These are phyloP conservation scores for Lycium barbarum DNA, from an alignment of 257 asterid genomes.

Conservation along the genomic window DNA sequence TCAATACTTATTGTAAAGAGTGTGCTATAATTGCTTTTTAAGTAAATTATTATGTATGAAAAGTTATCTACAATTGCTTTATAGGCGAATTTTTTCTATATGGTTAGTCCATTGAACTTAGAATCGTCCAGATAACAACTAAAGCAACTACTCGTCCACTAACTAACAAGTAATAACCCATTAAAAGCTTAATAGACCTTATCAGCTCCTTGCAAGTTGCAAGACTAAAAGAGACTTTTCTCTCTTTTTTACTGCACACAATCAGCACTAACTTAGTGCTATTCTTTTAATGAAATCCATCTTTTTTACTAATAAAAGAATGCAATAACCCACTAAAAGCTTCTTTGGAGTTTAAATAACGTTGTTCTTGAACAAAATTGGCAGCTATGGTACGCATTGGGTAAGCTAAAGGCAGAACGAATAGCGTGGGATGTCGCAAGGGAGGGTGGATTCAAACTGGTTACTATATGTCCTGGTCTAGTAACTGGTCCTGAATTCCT, in stretches of 20 bases:
- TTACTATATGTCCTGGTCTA: conserved; percentile 82
- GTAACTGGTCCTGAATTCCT: conserved; percentile 69
- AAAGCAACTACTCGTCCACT: neutral
- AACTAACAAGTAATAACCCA: neutral
- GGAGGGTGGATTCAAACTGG: conserved; percentile 60
- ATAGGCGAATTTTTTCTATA: neutral
- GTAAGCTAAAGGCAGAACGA: conserved; percentile 85
- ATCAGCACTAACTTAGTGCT: neutral
- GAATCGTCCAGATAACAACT: neutral
- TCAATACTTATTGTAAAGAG: neutral
- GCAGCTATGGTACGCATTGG: conserved; percentile 97
- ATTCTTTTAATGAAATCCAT: neutral
- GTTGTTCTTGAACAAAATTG: neutral
- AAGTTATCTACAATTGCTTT: neutral
- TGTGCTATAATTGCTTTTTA: no score
- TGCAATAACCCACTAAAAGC: neutral
- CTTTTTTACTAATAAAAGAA: neutral
- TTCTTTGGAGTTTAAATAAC: neutral
- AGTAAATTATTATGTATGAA: neutral
- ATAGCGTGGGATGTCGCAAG: conserved; percentile 75
- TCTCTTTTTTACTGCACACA: neutral
- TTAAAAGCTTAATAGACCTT: neutral
- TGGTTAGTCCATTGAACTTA: neutral
- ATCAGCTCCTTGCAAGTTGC: neutral
- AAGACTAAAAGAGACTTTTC: neutral